Evolutionary conservation across 108 stramenopile genomes (phyloP).

Genomic region (Cyclotella baltica): DNA sequence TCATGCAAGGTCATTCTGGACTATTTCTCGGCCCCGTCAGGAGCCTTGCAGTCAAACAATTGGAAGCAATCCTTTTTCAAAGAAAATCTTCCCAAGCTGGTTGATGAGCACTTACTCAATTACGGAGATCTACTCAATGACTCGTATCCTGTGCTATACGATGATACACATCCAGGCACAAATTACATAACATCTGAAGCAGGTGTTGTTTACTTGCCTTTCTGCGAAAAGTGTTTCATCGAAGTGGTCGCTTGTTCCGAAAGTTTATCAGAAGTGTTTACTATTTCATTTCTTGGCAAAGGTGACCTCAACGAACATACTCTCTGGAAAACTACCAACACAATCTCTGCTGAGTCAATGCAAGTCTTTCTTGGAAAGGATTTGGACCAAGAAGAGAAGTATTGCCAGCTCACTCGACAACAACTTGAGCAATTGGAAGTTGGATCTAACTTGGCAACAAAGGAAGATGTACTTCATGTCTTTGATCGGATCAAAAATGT

Average conservation of each 20-base stretch:
- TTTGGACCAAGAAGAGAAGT: constrained; percentile 80
- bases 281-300: constrained; percentile 75
- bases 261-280: constrained; percentile 60
- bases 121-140: constrained; percentile 51
- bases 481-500: constrained; percentile 62
- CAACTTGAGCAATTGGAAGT: constrained; percentile 56
- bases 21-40: constrained; percentile 84
- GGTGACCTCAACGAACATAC: constrained; percentile 65
- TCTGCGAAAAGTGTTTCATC: constrained; percentile 77
- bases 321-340: constrained; percentile 80
- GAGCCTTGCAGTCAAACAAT: constrained; percentile 57
- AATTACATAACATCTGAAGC: constrained; percentile 27
- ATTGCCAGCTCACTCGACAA: constrained; percentile 71
- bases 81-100: constrained; percentile 68
- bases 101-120: constrained; percentile 57
- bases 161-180: not conserved
- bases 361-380: constrained; percentile 69
- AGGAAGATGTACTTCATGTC: constrained; percentile 58
- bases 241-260: constrained; percentile 61
- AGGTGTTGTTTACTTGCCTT: constrained; percentile 80
- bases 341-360: constrained; percentile 69
- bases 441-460: constrained; percentile 62
- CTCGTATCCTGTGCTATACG: constrained; percentile 16
- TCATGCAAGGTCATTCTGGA: constrained; percentile 80
- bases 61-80: constrained; percentile 77